phyloP scores from a whole-genome alignment of 495 filamentous ascomycete genomes.

The Thermochaetoides thermophila region DNA sequence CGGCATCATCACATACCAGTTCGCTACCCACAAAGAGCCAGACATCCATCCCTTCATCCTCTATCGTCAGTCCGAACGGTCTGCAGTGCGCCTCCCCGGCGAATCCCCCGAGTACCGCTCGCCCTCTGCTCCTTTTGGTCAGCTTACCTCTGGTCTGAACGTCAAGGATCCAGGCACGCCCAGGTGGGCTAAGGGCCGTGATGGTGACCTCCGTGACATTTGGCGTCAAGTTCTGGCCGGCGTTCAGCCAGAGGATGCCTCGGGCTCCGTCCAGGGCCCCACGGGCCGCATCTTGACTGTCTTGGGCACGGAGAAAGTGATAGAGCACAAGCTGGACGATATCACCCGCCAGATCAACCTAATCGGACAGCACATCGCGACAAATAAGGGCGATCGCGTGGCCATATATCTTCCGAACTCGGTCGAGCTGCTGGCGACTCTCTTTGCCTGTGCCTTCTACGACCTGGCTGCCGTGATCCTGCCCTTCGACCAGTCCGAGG shows the following conservation, averaged over 20 bases:
- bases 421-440: constrained; percentile 60
- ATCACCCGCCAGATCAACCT: constrained; percentile 78
- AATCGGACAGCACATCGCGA: constrained; percentile 57
- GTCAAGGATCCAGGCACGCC: constrained; percentile 72
- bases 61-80: constrained; percentile 62
- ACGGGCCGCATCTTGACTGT: constrained; percentile 70
- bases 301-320: constrained; percentile 53
- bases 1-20: constrained; percentile 36
- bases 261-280: constrained; percentile 41
- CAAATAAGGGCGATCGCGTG: constrained; percentile 58
- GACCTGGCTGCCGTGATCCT: constrained; percentile 62
- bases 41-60: constrained; percentile 87
- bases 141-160: constrained; percentile 66
- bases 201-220: constrained; percentile 85
- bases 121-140: constrained; percentile 66
- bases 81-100: constrained; percentile 65
- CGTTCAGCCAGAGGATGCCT: constrained; percentile 40
- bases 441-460: constrained; percentile 64
- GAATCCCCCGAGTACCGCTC: constrained; percentile 75
- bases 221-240: constrained; percentile 68
- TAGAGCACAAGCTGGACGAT: constrained; percentile 52
- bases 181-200: constrained; percentile 65
- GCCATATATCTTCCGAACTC: constrained; percentile 91
- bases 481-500: constrained; percentile 60
- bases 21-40: constrained; percentile 44